Evolutionary conservation across 2,329 filamentous ascomycete genomes (phyloP), one percentile per base, ranked within the genome.

Genomic region (Monilinia vaccinii-corymbosi): DNA sequence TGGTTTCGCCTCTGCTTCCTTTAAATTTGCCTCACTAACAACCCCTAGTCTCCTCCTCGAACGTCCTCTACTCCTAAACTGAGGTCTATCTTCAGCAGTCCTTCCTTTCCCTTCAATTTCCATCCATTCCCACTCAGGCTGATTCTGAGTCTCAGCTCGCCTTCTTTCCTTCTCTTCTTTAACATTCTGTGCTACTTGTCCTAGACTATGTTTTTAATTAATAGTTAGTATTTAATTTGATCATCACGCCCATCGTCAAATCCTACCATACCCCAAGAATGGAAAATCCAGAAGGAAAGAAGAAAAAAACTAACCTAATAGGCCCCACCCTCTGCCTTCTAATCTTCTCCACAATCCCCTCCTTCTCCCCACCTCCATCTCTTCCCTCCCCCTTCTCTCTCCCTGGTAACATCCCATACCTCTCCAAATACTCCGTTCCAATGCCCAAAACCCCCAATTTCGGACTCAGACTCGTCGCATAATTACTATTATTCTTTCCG

Each of bases 311-410:
- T 18, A 23, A 42, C 36, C 47, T 58, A 36, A 36, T 38, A 36
- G 49, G 63, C 16, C 40, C 60, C 18, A 57, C 52, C 49, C 50
- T 64, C 60, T 64, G 62, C 47, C 60, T 68, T 45, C 61, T 64
- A 38, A 69, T 64, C 44, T 62, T 70, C 18, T 66, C 63, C 16
- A 68, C 34, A 40, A 68, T 63, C 2, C 62, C 64, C 45, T 66
- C 61, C 9, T 59, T 53, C 21, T 61, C 51, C 18, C 11, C 16
- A 18, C 34, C 50, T 7, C 23, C 36, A 40, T 40, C 40, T n/a
- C n/a, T 42, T 4, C 13, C 34, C 7, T 53, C 51, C 13, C n/a
- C 42, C 25, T 18, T n/a, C 8, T 40, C 28, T 4, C 25, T 28
- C 25, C 50, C 51, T 1, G 51, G 38, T 38, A 53, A 53, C 9